Evolutionary conservation across 805 yeast species (phyloP), one percentile per base, ranked within the genome.

Genomic region (Metschnikowia similis): DNA sequence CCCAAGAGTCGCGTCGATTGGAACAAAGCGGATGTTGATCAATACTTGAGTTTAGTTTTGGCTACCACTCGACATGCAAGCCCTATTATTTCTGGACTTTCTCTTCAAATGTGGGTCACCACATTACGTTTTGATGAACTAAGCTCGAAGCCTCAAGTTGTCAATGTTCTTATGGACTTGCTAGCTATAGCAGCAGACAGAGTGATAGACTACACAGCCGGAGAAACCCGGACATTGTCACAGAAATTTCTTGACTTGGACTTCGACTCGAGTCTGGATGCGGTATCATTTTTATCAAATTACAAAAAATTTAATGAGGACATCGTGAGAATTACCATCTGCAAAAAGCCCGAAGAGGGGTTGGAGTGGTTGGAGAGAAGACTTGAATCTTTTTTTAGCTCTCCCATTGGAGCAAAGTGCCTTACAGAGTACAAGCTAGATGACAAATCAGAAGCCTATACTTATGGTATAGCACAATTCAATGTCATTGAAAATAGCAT

Each of bases 91-190:
- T 85, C 96, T 45, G 96, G 97, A 0, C 75, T 94, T 14, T 87
- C 97, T 0, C 69, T 94, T 47, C 96, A 90, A 64, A 86, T 94
- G 71, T 95, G 99, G 99, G 89, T 96, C 53, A 81, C 92, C 2
- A 82, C 92, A 56, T 70, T 95, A 46, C 78, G 99, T 59, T 81
- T 84, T 50, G 96, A 90, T 57, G 88, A 84, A 52, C 72, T 87
- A 42, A 75, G 84, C 51, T 80, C 82, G 10, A 78, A 76, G 55
- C 72, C 75, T 6, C 78, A 80, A 40, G 81, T 86, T 38, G 75
- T 76, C 47, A 69, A 70, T 7, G 66, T 85, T 13, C 69, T 88
- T 49, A 85, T 94, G 14, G 82, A 81, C 13, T 70, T 94, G 37
- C 70, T 95, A 43, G 87, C 87, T 57, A 79, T 81, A 35, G 81